These are phyloP conservation scores for Echria macrotheca DNA, from an alignment of 495 filamentous ascomycete genomes.

Conservation along the genomic window DNA sequence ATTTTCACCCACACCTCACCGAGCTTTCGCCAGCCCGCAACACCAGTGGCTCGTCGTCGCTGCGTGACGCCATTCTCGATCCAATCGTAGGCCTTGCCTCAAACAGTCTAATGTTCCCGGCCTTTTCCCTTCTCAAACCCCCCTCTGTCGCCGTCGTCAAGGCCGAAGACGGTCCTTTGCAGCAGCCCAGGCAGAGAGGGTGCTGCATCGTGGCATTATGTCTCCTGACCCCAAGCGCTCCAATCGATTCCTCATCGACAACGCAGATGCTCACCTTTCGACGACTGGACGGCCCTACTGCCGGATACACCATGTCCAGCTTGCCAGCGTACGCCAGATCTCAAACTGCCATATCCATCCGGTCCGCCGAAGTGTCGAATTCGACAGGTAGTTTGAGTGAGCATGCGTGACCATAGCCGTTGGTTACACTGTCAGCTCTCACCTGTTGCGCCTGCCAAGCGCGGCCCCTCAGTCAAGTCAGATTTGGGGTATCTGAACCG, in stretches of 20 bases:
- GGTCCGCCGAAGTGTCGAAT: too few species aligned
- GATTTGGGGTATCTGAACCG: not conserved
- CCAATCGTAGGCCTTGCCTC: conserved; percentile 13
- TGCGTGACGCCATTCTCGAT: conserved; percentile 13
- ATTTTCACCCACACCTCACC: conserved; percentile 17
- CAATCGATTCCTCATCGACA: conserved; percentile 13
- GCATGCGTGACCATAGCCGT: too few species aligned
- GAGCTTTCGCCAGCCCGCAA: conserved; percentile 1
- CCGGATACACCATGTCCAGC: too few species aligned
- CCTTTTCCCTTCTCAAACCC: not conserved
- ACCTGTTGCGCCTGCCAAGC: not conserved
- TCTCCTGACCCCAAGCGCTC: conserved; percentile 12
- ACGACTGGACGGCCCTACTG: too few species aligned
- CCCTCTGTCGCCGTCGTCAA: conserved; percentile 11
- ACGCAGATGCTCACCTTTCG: not conserved
- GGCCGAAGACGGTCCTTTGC: conserved; percentile 16
- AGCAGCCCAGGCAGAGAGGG: conserved; percentile 5
- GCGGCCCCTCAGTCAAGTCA: not conserved
- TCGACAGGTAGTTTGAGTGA: too few species aligned
- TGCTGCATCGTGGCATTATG: conserved; percentile 14
- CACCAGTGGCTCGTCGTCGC: conserved; percentile 8
- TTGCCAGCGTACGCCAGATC: not conserved
- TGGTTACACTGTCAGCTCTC: too few species aligned
- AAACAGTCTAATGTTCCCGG: conserved; percentile 7
- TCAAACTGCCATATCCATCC: too few species aligned